Evolutionary conservation across 345 rosid genomes (phyloP).

Genomic region (Gossypium longicalyx): DNA sequence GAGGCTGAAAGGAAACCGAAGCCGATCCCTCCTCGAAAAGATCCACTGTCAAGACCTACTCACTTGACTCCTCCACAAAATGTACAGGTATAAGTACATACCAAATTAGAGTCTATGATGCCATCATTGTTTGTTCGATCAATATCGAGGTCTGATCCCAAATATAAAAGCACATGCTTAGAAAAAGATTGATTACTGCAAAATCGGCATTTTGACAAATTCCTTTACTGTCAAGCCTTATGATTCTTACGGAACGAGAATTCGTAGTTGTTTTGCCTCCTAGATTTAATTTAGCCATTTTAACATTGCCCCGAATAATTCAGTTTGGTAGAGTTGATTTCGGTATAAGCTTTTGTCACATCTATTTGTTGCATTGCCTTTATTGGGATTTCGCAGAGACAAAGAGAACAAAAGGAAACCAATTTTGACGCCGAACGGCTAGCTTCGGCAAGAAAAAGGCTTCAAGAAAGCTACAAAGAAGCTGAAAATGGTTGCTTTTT

Average conservation of each 20-base stretch:
- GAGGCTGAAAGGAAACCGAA: constrained; percentile 33
- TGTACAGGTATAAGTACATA: constrained; percentile 20
- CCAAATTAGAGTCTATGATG: background rate
- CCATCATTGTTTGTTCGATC: background rate
- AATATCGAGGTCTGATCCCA: background rate
- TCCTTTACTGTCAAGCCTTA: background rate
- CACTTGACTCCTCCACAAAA: constrained; percentile 37
- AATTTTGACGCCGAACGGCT: background rate
- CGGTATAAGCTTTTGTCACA: background rate
- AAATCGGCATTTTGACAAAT: background rate
- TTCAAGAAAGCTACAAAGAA: constrained; percentile 5
- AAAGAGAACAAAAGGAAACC: background rate
- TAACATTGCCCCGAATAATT: background rate
- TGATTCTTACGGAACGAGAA: background rate
- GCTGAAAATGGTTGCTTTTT: constrained; percentile 47
- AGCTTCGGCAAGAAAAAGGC: background rate
- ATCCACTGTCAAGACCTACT: constrained; percentile 49
- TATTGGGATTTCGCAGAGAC: background rate
- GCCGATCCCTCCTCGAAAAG: constrained; percentile 39
- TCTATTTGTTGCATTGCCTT: background rate
- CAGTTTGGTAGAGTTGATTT: background rate
- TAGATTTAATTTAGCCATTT: background rate
- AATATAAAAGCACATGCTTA: background rate
- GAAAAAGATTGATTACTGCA: background rate
- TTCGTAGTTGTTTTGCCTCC: background rate